Percentiles rank a stretch among this genome's conserved stretches.
Conservation (phyloP, 202 grass and related monocot genomes). For the Digitaria exilis region DNA sequence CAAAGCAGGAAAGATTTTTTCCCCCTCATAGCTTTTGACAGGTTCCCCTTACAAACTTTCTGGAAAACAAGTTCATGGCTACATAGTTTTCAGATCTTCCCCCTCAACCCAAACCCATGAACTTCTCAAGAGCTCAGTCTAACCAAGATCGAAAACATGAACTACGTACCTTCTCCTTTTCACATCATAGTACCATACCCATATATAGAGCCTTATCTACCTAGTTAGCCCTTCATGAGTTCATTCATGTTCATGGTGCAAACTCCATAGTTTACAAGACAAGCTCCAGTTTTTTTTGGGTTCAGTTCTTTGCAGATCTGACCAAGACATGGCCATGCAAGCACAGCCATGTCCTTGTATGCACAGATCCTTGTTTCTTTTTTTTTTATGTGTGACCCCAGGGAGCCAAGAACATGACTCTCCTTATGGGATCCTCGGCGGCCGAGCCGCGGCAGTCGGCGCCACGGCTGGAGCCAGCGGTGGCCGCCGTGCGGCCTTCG, state of each 20-base stretch:
- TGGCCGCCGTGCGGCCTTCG: background rate
- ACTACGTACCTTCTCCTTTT: slow-evolving; percentile 22
- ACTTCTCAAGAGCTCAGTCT: slow-evolving; percentile 25
- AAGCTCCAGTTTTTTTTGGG: slow-evolving; percentile 28
- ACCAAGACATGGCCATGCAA: slow-evolving; percentile 29
- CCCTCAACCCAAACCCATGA: slow-evolving; percentile 24
- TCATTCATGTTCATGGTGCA: slow-evolving; percentile 52
- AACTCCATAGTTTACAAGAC: slow-evolving; percentile 44
- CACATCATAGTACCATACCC: slow-evolving; percentile 32
- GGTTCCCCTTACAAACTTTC: slow-evolving; percentile 38
- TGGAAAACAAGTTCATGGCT: slow-evolving; percentile 43
- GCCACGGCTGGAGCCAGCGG: slow-evolving; percentile 41
- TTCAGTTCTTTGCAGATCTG: slow-evolving; percentile 53
- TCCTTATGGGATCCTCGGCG: slow-evolving; percentile 81
- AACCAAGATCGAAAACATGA: slow-evolving; percentile 20
- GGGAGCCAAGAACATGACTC: slow-evolving; percentile 97
- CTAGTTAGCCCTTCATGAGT: slow-evolving; percentile 37
- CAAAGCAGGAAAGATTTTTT: slow-evolving; percentile 17
- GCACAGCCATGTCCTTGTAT: slow-evolving; percentile 27
- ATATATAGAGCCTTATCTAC: background rate
- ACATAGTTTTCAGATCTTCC: slow-evolving; percentile 18
- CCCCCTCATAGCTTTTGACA: slow-evolving; percentile 33
- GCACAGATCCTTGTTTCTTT: slow-evolving; percentile 35
- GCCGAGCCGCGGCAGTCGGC: slow-evolving; percentile 53
- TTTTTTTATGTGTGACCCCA: slow-evolving; percentile 87